These are phyloP conservation scores for Phialophora chinensis DNA, from an alignment of 2,329 filamentous ascomycete genomes.

Conservation along the genomic window DNA sequence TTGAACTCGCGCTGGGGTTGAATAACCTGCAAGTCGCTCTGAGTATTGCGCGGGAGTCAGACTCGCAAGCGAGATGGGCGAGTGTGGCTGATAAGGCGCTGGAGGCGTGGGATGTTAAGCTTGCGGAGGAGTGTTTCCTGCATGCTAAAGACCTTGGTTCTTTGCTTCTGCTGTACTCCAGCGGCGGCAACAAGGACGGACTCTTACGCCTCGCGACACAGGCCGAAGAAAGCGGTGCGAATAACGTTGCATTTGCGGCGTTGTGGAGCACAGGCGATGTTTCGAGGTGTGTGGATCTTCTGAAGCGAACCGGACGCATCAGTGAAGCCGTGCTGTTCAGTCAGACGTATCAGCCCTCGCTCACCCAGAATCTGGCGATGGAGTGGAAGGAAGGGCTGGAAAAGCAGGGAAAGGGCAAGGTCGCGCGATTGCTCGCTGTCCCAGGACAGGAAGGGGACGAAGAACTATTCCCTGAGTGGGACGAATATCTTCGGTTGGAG, in stretches of 20 bases:
- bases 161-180: constrained; percentile 83
- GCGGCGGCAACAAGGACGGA: constrained; percentile 78
- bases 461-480: constrained; percentile 95
- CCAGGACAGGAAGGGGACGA: constrained; percentile 78
- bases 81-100: constrained; percentile 92
- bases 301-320: constrained; percentile 76
- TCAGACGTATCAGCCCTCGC: constrained; percentile 91
- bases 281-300: constrained; percentile 77
- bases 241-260: constrained; percentile 92
- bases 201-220: constrained; percentile 74
- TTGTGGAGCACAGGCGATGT: constrained; percentile 87
- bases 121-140: constrained; percentile 91
- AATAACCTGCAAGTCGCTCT: constrained; percentile 85
- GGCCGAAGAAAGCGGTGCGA: constrained; percentile 75
- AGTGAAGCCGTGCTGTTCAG: constrained; percentile 90
- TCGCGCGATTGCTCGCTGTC: constrained; percentile 80
- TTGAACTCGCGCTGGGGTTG: constrained; percentile 84
- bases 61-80: constrained; percentile 98
- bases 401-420: constrained; percentile 81
- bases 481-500: constrained; percentile 84
- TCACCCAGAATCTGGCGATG: constrained; percentile 69
- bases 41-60: constrained; percentile 78
- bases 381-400: constrained; percentile 86
- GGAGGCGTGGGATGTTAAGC: constrained; percentile 79
- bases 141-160: constrained; percentile 90